phyloP scores from a whole-genome alignment of 1,284 basidiomycete species.

The Ustilago lituana region DNA sequence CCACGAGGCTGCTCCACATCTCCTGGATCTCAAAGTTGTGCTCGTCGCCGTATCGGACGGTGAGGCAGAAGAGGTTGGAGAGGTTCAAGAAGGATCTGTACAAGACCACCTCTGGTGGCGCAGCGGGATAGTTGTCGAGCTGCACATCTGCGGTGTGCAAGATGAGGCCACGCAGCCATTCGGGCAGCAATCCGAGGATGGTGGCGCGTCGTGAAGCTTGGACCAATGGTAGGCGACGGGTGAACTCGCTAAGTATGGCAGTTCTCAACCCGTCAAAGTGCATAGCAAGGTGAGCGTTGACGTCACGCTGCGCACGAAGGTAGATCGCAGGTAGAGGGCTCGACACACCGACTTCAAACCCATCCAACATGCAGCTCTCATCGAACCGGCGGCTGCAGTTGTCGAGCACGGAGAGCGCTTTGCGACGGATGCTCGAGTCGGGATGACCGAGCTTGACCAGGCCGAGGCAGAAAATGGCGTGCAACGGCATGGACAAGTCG shows the following conservation, averaged over 20 bases:
- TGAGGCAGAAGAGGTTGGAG: conserved; percentile 85
- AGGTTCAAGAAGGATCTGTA: conserved; percentile 69
- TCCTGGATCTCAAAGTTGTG: conserved; percentile 85
- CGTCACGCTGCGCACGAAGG: conserved; percentile 79
- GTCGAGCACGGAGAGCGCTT: conserved; percentile 82
- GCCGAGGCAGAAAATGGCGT: conserved; percentile 81
- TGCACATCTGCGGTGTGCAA: conserved; percentile 32
- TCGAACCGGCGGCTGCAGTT: conserved; percentile 70
- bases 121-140: conserved; percentile 23
- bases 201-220: conserved; percentile 46
- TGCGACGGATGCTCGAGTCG: conserved; percentile 75
- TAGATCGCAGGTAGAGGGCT: conserved; percentile 81
- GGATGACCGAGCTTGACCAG: conserved; percentile 86
- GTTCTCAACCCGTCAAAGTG: conserved; percentile 79
- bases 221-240: conserved; percentile 77
- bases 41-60: conserved; percentile 79
- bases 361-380: conserved; percentile 32
- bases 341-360: conserved; percentile 78
- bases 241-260: conserved; percentile 78
- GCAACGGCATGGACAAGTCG: conserved; percentile 75
- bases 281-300: conserved; percentile 82
- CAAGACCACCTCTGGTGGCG: conserved; percentile 35
- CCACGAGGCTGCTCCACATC: conserved; percentile 81
- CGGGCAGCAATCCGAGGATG: conserved; percentile 55
- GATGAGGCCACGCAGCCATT: conserved; percentile 55